Evolutionary conservation across 495 filamentous ascomycete genomes (phyloP).

Genomic region (Lentithecium fluviatile): DNA sequence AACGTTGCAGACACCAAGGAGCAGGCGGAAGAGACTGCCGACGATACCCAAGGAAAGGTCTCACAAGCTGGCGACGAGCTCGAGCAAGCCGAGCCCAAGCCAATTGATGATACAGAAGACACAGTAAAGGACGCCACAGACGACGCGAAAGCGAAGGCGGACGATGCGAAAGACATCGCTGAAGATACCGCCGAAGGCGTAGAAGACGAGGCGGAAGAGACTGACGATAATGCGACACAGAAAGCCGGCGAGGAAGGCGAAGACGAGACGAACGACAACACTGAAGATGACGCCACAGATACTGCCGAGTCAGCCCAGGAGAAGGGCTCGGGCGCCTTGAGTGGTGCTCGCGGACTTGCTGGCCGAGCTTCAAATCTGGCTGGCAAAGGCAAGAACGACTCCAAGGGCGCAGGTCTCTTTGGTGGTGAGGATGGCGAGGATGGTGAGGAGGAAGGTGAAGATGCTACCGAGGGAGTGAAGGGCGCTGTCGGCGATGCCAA

Average conservation of each 20-base stretch:
- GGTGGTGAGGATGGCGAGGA: slow-evolving; percentile 28
- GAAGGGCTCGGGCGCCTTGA: slow-evolving; percentile 12
- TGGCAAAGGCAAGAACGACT: slow-evolving; percentile 25
- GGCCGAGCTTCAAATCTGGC: slow-evolving; percentile 38
- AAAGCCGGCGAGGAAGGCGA: slow-evolving; percentile 43
- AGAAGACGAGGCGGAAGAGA: slow-evolving; percentile 36
- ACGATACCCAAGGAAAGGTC: slow-evolving; percentile 39
- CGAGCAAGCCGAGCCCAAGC: slow-evolving; percentile 41
- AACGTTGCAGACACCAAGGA: slow-evolving; percentile 13
- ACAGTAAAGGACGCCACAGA: slow-evolving; percentile 10
- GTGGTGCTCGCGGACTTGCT: slow-evolving; percentile 39
- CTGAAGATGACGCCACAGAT: slow-evolving; percentile 33
- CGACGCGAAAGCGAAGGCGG: slow-evolving; percentile 3
- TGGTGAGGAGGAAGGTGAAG: slow-evolving; percentile 10
- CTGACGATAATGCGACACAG: slow-evolving; percentile 38
- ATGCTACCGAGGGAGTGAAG: slow-evolving; percentile 7
- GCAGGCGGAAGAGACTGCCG: slow-evolving; percentile 17
- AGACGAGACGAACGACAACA: slow-evolving; percentile 33
- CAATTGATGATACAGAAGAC: slow-evolving; percentile 38
- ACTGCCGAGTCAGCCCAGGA: slow-evolving; percentile 23
- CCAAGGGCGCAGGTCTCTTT: slow-evolving; percentile 15
- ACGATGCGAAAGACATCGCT: slow-evolving; percentile 26
- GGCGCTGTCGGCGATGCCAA: slow-evolving; percentile 4
- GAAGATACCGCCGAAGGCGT: slow-evolving; percentile 39
- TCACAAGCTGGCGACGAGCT: slow-evolving; percentile 38